A percentile compares a stretch with the other conserved stretches of the same genome.
Evolutionary conservation across 2,329 filamentous ascomycete genomes (phyloP).

Genomic region (Penicillium sp.): DNA sequence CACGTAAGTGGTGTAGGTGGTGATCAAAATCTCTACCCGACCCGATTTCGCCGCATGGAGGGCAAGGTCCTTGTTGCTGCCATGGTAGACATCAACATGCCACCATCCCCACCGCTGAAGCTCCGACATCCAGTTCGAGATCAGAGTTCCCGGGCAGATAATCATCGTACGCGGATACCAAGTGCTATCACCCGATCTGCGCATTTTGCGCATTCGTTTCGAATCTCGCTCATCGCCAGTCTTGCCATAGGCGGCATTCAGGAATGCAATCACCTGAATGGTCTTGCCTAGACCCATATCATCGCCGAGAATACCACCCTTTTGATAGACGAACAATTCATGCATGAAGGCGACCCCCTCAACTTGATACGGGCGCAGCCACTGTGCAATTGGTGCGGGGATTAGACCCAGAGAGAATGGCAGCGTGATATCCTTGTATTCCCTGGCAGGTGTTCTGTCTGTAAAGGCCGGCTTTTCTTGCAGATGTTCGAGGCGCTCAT

Average conservation of each 20-base stretch:
- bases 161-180: conserved; percentile 89
- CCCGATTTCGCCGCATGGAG: conserved; percentile 73
- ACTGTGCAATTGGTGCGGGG: conserved; percentile 86
- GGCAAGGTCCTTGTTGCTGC: conserved; percentile 68
- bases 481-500: conserved; percentile 62
- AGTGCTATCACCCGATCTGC: conserved; percentile 56
- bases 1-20: conserved; percentile 86
- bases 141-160: conserved; percentile 83
- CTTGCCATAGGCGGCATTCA: conserved; percentile 91
- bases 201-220: conserved; percentile 85
- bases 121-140: conserved; percentile 90
- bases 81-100: conserved; percentile 82
- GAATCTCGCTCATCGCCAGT: conserved; percentile 82
- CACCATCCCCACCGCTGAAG: conserved; percentile 93
- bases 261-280: conserved; percentile 89
- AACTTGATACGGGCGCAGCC: conserved; percentile 88
- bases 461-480: conserved; percentile 71
- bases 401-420: conserved; percentile 77
- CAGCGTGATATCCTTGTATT: conserved; percentile 74
- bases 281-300: conserved; percentile 99
- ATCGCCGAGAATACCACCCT: conserved; percentile 86
- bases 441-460: conserved; percentile 62
- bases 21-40: conserved; percentile 85
- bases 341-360: conserved; percentile 84
- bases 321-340: conserved; percentile 85